Evolutionary conservation across 495 filamentous ascomycete species (phyloP), one percentile per base, ranked within the genome.

Genomic region (Penicillium alfredii): DNA sequence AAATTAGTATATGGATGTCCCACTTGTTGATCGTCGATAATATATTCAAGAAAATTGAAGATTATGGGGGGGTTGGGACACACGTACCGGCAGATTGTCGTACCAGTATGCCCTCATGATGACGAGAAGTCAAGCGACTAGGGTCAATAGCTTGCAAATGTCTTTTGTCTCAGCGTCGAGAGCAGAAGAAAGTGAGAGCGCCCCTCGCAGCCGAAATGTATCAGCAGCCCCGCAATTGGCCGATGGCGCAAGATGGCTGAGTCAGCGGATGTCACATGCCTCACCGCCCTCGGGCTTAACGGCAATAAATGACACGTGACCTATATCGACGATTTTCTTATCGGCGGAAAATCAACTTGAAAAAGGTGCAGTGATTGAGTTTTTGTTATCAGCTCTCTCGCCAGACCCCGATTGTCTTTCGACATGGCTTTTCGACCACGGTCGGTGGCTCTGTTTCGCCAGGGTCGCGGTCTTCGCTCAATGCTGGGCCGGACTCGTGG

Each of bases 91-190:
- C 46, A 72, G 60, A 62, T 90, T 83, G 54, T 92, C 86, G 60
- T 80, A 90, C 71, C 77, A 82, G 66, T 92, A 93, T 40, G 80
- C 84, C 60, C 76, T 82, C 86, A 93, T 92, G 17, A 12, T 69
- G 71, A 66, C n/a, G n/a, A n/a, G n/a, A n/a, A n/a, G n/a, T n/a
- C n/a, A n/a, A n/a, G n/a, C n/a, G n/a, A n/a, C n/a, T n/a, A n/a
- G n/a, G n/a, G n/a, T n/a, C n/a, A n/a, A n/a, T n/a, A n/a, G n/a
- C n/a, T n/a, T n/a, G n/a, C n/a, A n/a, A n/a, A n/a, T n/a, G n/a
- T n/a, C n/a, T n/a, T n/a, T n/a, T n/a, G n/a, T n/a, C n/a, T n/a
- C n/a, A n/a, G n/a, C n/a, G n/a, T n/a, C n/a, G n/a, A n/a, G n/a
- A n/a, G n/a, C n/a, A n/a, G n/a, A n/a, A n/a, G n/a, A n/a, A n/a